Base-by-base conservation (phyloP, 805 yeast species). In the Ogataea populi-albae region DNA sequence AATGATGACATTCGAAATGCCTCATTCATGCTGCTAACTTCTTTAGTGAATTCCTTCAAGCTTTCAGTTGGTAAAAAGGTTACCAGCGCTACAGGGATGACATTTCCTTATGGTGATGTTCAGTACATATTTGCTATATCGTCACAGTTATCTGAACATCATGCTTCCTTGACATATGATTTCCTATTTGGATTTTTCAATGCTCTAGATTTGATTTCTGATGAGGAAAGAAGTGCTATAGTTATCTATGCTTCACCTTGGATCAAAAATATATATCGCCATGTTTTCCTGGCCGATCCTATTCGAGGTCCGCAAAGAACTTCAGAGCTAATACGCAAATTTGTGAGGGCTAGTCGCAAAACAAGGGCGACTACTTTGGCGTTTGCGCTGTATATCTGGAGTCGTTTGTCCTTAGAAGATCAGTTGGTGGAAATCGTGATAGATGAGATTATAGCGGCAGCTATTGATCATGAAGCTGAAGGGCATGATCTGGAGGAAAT, bases 391-490 rank as follows among this genome's bases (percentile, higher is more conserved):
- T 69, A 73, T 33, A 62, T 86, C 12, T 87, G 95, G 95, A 71
- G 76, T 23, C 69, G 73, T 34, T 51, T 87, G 10, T 76, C 82
- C 16, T 50, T 71, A 2, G 88, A 84, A 36, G 79, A 79, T 28
- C 65, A 76, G 24, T 58, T 86, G 9, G 71, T 75, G 3, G 66
- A 71, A 2, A 58, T 76, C 3, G 64, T 86, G 17, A 70, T 86
- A 8, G 88, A 84, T 43, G 96, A 86, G 50, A 75, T 84, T 16
- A 75, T 86, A 5, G 74, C 79, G 2, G 81, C 79, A 43, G 81
- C 88, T 1, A 71, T 85, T 46, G 93, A 84, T 45, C 76, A 81
- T 50, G 83, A 81, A 46, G 79, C 86, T n/a, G 86, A 81, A 46
- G 83, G 81, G 4, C 72, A 75, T 24, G 79, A 72, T 31, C 84